These are phyloP conservation scores for Penicillium sp. DNA, from an alignment of 2,329 filamentous ascomycete genomes.

Conservation along the genomic window DNA sequence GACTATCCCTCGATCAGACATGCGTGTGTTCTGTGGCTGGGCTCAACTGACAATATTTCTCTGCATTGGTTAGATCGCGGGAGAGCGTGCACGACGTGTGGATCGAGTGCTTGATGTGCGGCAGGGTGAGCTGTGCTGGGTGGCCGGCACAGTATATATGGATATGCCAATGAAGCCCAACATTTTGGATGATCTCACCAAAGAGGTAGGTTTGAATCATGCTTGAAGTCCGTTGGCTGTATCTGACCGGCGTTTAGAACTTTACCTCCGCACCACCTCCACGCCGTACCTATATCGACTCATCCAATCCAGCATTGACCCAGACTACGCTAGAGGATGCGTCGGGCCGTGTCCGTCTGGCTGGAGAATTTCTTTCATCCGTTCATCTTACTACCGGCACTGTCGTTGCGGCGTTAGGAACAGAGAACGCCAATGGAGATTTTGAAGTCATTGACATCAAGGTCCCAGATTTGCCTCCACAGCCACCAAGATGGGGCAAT, in stretches of 20 bases:
- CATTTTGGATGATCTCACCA: conserved; percentile 90
- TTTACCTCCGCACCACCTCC: conserved; percentile 83
- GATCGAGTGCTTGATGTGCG: conserved; percentile 92
- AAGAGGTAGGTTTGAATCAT: conserved; percentile 64
- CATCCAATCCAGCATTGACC: conserved; percentile 47
- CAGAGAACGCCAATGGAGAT: conserved; percentile 87
- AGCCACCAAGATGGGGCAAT: conserved; percentile 76
- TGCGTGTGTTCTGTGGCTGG: background rate
- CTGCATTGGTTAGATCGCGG: conserved; percentile 59
- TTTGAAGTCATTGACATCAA: conserved; percentile 91
- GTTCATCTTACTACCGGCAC: conserved; percentile 85
- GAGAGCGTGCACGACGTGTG: conserved; percentile 72
- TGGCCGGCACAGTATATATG: conserved; percentile 93
- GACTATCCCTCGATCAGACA: background rate
- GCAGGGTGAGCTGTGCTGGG: conserved; percentile 94
- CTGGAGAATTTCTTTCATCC: conserved; percentile 67
- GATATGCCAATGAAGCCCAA: conserved; percentile 96
- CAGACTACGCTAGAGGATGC: conserved; percentile 91
- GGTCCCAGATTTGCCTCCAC: conserved; percentile 80
- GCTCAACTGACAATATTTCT: background rate
- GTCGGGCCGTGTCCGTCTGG: conserved; percentile 80
- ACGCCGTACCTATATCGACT: conserved; percentile 72
- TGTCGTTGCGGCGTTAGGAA: conserved; percentile 91
- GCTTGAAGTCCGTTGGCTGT: background rate
- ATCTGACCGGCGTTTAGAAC: conserved; percentile 55